Percentiles rank a stretch among this genome's conserved stretches.
These are phyloP conservation scores for Phytophthora agathidicida DNA, from an alignment of 352 stramenopile species.

Conservation along the genomic window DNA sequence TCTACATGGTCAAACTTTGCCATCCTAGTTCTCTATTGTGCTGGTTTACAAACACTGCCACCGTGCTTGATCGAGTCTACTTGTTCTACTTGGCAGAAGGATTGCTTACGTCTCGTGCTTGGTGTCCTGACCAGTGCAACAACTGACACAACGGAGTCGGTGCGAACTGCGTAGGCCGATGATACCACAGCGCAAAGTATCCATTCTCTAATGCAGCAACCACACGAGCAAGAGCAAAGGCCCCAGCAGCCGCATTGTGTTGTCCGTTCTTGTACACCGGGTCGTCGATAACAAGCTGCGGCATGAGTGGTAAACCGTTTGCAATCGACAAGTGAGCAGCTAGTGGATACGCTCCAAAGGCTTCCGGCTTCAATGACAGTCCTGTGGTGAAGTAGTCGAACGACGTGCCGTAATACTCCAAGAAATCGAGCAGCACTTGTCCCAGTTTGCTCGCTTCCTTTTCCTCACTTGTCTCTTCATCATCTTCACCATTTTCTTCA, in stretches of 20 bases:
- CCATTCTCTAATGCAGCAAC: constrained; percentile 84
- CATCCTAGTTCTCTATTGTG: constrained; percentile 24
- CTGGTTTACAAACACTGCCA: constrained; percentile 3
- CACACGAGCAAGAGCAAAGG: constrained; percentile 80
- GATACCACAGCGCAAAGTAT: constrained; percentile 80
- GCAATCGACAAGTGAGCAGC: constrained; percentile 45
- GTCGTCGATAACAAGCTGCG: constrained; percentile 86
- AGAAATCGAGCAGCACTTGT: constrained; percentile 84
- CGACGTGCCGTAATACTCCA: constrained; percentile 89
- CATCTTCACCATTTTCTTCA: not conserved
- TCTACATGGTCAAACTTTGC: constrained; percentile 12
- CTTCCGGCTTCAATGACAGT: constrained; percentile 81
- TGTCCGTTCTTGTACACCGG: constrained; percentile 78
- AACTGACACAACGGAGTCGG: constrained; percentile 80
- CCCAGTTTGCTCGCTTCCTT: constrained; percentile 44
- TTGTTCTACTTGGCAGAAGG: constrained; percentile 16
- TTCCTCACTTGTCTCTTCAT: constrained; percentile 19
- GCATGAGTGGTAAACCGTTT: constrained; percentile 60
- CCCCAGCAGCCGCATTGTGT: constrained; percentile 78
- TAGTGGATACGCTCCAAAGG: constrained; percentile 82
- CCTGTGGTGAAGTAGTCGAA: constrained; percentile 83
- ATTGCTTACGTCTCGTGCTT: constrained; percentile 18
- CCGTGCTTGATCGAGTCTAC: constrained; percentile 3
- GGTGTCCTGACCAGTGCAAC: constrained; percentile 79
- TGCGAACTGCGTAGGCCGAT: constrained; percentile 75